Conservation (phyloP, 352 stramenopile genomes). For the Globisporangium irregulare region DNA sequence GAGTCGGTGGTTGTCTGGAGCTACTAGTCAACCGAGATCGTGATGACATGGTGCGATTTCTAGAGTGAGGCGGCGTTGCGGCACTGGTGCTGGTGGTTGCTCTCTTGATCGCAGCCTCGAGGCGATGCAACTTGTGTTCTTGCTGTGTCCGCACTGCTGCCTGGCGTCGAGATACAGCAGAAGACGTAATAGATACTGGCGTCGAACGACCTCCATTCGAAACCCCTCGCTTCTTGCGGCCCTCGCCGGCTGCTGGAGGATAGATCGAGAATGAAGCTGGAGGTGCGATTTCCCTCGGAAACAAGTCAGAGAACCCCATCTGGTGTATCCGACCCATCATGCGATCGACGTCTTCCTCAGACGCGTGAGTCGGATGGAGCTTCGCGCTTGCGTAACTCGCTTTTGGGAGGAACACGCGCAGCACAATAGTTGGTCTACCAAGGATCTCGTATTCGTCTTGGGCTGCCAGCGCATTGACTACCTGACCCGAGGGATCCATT, state of each 20-base stretch:
- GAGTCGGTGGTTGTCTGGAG: neutral
- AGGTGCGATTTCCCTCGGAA: neutral
- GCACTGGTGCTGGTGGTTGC: neutral
- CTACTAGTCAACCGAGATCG: neutral
- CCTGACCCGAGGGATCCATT: slow-evolving; percentile 13
- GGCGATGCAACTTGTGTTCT: slow-evolving; percentile 36
- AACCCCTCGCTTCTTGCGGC: neutral
- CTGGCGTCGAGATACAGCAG: slow-evolving; percentile 18
- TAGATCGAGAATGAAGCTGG: slow-evolving; percentile 11
- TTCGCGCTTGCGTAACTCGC: neutral
- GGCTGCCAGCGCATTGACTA: slow-evolving; percentile 19
- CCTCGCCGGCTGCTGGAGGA: neutral
- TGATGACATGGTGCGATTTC: slow-evolving; percentile 10
- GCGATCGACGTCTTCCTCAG: slow-evolving; percentile 15
- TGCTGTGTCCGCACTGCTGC: slow-evolving; percentile 19
- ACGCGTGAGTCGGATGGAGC: neutral
- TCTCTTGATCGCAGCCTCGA: slow-evolving; percentile 34
- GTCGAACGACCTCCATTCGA: neutral
- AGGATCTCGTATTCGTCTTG: slow-evolving; percentile 20
- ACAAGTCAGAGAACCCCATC: slow-evolving; percentile 13
- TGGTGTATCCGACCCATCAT: slow-evolving; percentile 18
- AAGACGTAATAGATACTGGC: neutral
- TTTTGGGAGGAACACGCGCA: slow-evolving; percentile 18
- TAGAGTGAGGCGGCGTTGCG: neutral
- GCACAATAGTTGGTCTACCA: slow-evolving; percentile 14